Conservation (phyloP, 1,139 yeast species). For the Hemisphaericaspora xylofermentans region DNA sequence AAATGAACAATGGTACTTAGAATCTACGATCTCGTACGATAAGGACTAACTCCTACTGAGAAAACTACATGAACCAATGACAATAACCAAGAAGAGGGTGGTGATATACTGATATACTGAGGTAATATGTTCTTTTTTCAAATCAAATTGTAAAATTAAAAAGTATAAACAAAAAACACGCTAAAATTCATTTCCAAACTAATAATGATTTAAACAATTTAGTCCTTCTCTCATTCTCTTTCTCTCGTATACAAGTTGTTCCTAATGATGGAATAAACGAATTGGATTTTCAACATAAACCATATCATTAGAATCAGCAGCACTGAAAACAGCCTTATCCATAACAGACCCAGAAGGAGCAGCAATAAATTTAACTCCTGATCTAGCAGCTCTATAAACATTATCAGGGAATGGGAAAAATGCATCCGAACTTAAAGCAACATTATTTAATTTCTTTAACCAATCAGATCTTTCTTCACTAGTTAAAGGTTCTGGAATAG, state of each 20-base stretch:
- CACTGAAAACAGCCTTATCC: slow-evolving; percentile 94
- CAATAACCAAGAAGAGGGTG: no score
- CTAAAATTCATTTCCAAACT: not conserved
- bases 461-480: slow-evolving; percentile 83
- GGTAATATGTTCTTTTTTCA: no score
- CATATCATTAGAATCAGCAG: slow-evolving; percentile 86
- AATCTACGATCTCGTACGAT: no score
- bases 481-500: slow-evolving; percentile 80
- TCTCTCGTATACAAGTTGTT: not conserved
- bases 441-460: slow-evolving; percentile 75
- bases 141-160: not conserved
- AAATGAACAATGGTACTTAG: no score
- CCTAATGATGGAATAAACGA: slow-evolving; percentile 95
- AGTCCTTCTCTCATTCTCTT: not conserved
- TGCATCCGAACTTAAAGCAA: slow-evolving; percentile 93
- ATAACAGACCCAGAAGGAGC: slow-evolving; percentile 98
- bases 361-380: slow-evolving; percentile 93
- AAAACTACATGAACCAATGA: no score
- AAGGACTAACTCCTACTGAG: no score
- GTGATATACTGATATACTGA: no score
- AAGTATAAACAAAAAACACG: not conserved
- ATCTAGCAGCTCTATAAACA: slow-evolving; percentile 93
- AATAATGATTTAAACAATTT: not conserved
- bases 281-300: slow-evolving; percentile 95
- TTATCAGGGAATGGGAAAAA: slow-evolving; percentile 99